phyloP scores from a whole-genome alignment of 768 basidiomycete genomes.

The Hericium alpestre region DNA sequence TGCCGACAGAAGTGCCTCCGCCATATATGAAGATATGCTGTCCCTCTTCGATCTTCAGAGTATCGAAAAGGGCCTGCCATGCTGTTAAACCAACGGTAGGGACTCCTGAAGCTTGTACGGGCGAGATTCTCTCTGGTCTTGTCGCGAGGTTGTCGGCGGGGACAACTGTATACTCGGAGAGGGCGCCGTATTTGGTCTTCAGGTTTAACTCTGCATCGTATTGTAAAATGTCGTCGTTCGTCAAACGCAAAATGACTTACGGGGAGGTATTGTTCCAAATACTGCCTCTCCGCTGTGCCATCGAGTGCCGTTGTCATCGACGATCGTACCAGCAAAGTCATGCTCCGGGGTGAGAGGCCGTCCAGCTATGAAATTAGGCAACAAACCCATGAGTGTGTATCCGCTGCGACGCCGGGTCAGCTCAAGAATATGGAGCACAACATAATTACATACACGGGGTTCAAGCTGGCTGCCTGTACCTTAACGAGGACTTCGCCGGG shows the following conservation, averaged over 20 bases:
- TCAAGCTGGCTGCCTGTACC: conserved; percentile 48
- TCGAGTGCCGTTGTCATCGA: conserved; percentile 39
- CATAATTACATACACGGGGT: conserved; percentile 45
- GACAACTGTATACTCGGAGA: conserved; percentile 46
- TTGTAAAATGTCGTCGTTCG: too few relatives aligned
- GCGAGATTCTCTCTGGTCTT: conserved; percentile 40
- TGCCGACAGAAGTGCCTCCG: conserved; percentile 58
- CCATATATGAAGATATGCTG: conserved; percentile 62
- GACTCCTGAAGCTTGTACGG: conserved; percentile 52
- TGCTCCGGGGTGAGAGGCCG: conserved; percentile 46
- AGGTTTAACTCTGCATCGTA: not conserved
- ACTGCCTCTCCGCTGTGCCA: conserved; percentile 54
- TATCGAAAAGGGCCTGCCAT: conserved; percentile 39
- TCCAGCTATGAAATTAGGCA: conserved; percentile 36
- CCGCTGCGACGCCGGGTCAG: conserved; percentile 27
- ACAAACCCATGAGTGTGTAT: conserved; percentile 41
- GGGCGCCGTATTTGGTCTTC: conserved; percentile 31
- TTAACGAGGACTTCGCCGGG: conserved; percentile 39
- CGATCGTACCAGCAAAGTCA: conserved; percentile 57
- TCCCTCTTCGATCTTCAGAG: conserved; percentile 32
- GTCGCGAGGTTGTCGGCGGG: conserved; percentile 28
- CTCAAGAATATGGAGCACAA: not conserved
- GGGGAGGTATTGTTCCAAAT: conserved; percentile 40
- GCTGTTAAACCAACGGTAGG: conserved; percentile 49
- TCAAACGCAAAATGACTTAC: conserved; percentile 16